Evolutionary conservation across 2,329 filamentous ascomycete species (phyloP).

Genomic region (Byssothecium circinans): DNA sequence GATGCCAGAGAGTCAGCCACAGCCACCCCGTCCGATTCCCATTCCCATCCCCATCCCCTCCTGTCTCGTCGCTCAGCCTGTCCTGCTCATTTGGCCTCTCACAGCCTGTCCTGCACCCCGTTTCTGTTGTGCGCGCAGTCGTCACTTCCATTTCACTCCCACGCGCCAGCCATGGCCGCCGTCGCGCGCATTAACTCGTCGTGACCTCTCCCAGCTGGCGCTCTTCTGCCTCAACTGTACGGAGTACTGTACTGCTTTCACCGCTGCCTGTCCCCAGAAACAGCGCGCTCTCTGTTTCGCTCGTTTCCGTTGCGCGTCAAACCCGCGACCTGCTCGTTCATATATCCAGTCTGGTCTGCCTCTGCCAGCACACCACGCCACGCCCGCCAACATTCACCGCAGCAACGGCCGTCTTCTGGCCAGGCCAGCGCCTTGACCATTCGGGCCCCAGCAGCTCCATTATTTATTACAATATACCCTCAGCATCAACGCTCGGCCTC

Average conservation of each 20-base stretch:
- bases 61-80: background rate
- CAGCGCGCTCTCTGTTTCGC: constrained; percentile 16
- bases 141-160: background rate
- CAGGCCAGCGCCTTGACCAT: constrained; percentile 29
- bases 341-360: constrained; percentile 24
- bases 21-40: constrained; percentile 1
- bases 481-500: constrained; percentile 29
- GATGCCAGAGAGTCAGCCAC: constrained; percentile 7
- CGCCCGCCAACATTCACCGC: constrained; percentile 41
- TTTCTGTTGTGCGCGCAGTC: background rate
- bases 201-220: too few relatives aligned
- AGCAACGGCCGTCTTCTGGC: constrained; percentile 43
- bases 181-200: background rate
- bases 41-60: background rate
- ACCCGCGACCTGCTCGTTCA: constrained; percentile 12
- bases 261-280: background rate
- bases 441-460: constrained; percentile 35
- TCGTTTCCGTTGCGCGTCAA: constrained; percentile 17
- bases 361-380: constrained; percentile 41
- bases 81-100: constrained; percentile 2
- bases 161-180: background rate
- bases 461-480: too few relatives aligned
- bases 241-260: too few relatives aligned
- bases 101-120: background rate
- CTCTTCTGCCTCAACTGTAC: too few relatives aligned